These are phyloP conservation scores for Penicillium expansum DNA, from an alignment of 2,329 filamentous ascomycete species.

Conservation along the genomic window DNA sequence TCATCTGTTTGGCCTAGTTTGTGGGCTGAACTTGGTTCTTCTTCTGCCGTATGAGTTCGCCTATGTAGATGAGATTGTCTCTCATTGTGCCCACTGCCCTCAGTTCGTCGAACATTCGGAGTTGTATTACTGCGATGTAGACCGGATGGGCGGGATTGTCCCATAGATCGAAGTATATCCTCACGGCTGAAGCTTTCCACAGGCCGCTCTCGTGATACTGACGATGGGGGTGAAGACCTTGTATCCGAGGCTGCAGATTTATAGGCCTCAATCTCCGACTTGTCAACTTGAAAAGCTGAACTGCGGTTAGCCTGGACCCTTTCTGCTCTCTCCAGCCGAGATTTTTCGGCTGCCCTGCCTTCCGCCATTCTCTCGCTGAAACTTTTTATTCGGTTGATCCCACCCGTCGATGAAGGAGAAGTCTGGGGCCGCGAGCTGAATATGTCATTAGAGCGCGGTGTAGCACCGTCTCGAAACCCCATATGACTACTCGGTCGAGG, in stretches of 20 bases:
- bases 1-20: conserved; percentile 22
- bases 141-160: conserved; percentile 26
- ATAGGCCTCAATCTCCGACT: conserved; percentile 44
- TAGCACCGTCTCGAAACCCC: conserved; percentile 27
- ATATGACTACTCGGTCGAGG: conserved; percentile 34
- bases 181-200: conserved; percentile 61
- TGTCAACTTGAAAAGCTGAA: conserved; percentile 44
- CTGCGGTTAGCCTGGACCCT: conserved; percentile 41
- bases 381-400: conserved; percentile 47
- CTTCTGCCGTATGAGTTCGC: conserved; percentile 25
- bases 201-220: conserved; percentile 48
- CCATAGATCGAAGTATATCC: conserved; percentile 51
- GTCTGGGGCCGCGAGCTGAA: conserved; percentile 26
- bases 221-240: conserved; percentile 36
- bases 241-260: conserved; percentile 39
- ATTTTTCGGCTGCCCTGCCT: conserved; percentile 50
- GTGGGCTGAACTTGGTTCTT: conserved; percentile 15
- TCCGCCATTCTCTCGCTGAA: conserved; percentile 87
- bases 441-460: conserved; percentile 24
- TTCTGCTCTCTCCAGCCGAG: conserved; percentile 39
- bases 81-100: conserved; percentile 13
- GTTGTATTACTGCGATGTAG: conserved; percentile 39
- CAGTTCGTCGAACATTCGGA: conserved; percentile 25
- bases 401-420: conserved; percentile 27
- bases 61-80: conserved; percentile 23